Base-by-base conservation (phyloP, 1,284 basidiomycete genomes). In the Phylloporus gajari region DNA sequence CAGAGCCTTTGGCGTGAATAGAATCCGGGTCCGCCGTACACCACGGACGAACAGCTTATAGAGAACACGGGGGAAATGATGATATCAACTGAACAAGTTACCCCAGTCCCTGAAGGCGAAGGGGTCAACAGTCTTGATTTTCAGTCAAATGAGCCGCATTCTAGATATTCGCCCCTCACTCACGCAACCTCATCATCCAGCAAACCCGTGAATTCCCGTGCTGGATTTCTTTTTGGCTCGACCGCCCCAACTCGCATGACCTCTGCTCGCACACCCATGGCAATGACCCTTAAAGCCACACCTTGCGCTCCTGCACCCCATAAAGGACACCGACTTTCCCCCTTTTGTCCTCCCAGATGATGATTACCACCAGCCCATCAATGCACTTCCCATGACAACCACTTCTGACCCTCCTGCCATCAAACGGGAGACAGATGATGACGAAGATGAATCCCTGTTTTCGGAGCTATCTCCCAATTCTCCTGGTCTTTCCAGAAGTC, bases 11-110 rank as follows among this genome's bases (percentile, higher is more conserved):
- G 8, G 44, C 38, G 35, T 35, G 30, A 48, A 51, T 63, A 92
- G 91, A 96, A 99, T 87, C 98, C 98, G 2, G 97, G 97, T 40
- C 98, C 97, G 2, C 98, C 97, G 0, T 99, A 97, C 83, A 99
- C 97, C 3, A 99, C 97, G 2, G 98, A 99, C 82, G 97, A 98
- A 85, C 98, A 99, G 81, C 88, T 99, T 51, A 89, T 99, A 75
- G 89, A 97, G 77, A 99, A 98, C 81, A 95, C 91, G 3, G 98
- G 97, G 71, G 99, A 99, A 86, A 98, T 99, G 97, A 87, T 97
- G 68, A 97, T 99, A n/a, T n/a, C n/a, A n/a, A 74, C 90, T 99
- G 38, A 97, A 99, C 87, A 98, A 97, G 83, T 88, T 99, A 1
- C 90, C 99, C 61, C 88, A 90, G 75, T 91, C 89, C 62, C 94